These are phyloP conservation scores for Aspergillus nidulans DNA, from an alignment of 495 filamentous ascomycete genomes.

Conservation along the genomic window DNA sequence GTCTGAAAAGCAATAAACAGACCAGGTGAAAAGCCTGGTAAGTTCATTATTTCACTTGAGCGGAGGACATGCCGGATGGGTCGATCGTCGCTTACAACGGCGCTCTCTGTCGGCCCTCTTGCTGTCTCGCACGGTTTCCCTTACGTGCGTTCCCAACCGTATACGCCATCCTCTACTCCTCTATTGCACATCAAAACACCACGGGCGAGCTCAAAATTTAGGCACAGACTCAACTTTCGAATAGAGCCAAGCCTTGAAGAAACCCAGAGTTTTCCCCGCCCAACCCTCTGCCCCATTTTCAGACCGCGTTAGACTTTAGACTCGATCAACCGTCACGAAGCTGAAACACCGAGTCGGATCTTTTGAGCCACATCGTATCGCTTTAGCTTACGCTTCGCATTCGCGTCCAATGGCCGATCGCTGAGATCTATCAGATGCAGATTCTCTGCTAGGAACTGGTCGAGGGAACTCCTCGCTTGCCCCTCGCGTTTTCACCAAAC, in stretches of 20 bases:
- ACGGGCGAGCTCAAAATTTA: neutral
- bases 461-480: neutral
- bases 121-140: neutral
- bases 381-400: neutral
- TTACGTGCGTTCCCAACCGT: neutral
- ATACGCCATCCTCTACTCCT: neutral
- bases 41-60: neutral
- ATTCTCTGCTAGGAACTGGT: neutral
- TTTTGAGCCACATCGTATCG: neutral
- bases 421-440: neutral
- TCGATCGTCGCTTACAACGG: neutral
- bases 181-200: neutral
- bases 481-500: neutral
- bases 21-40: neutral
- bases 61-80: neutral
- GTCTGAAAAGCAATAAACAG: constrained; percentile 1
- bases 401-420: neutral
- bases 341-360: constrained; percentile 16
- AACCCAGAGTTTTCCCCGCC: neutral
- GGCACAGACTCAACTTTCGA: neutral
- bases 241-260: neutral
- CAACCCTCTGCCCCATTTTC: neutral
- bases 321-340: constrained; percentile 6
- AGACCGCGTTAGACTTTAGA: constrained; percentile 1
- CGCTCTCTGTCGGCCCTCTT: neutral